Conservation (phyloP, 129 eudicot genomes). For the Dittrichia graveolens region DNA sequence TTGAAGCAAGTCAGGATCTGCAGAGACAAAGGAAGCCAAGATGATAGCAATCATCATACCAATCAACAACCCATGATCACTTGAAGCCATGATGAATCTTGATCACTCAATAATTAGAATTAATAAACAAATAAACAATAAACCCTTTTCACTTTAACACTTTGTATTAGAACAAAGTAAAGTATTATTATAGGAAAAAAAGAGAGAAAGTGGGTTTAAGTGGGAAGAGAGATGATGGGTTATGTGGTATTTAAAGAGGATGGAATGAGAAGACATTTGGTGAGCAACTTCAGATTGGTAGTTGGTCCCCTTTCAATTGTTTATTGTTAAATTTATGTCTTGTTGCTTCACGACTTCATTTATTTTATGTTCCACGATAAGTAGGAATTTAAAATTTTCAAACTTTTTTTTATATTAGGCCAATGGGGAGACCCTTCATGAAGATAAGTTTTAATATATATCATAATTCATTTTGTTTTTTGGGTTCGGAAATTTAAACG, state of each 20-base stretch:
- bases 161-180: not conserved
- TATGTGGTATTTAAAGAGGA: slow-evolving; percentile 17
- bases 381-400: not conserved
- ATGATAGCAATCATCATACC: slow-evolving; percentile 12
- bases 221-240: slow-evolving; percentile 13
- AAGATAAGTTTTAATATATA: no score
- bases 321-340: no score
- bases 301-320: not conserved
- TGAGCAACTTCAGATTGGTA: slow-evolving; percentile 10
- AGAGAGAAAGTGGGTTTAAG: not conserved
- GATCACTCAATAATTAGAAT: not conserved
- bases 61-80: slow-evolving; percentile 18
- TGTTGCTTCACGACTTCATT: not conserved
- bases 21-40: slow-evolving; percentile 32
- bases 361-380: not conserved
- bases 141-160: not conserved
- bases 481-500: no score
- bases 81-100: slow-evolving; percentile 19
- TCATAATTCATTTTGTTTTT: no score
- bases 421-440: no score
- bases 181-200: no score
- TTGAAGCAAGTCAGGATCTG: slow-evolving; percentile 75
- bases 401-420: no score
- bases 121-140: not conserved
- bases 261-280: slow-evolving; percentile 9